Evolutionary conservation across 1,284 basidiomycete species (phyloP).

Genomic region (Ustilago nuda): DNA sequence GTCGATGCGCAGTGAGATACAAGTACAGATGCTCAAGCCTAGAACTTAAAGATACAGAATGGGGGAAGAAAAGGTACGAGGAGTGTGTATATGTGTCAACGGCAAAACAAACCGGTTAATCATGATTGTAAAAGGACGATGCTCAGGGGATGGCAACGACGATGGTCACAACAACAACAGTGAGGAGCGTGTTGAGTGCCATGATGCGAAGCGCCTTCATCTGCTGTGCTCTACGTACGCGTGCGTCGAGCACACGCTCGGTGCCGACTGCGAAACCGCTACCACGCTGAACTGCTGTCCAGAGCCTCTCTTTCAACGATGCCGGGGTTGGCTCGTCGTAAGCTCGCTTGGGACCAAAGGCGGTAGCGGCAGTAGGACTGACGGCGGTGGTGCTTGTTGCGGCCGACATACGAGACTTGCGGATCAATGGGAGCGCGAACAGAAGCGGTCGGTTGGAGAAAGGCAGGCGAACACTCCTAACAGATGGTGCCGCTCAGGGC

Average conservation of each 20-base stretch:
- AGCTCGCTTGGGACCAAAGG: conserved; percentile 13
- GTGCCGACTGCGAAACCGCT: conserved; percentile 55
- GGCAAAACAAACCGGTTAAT: conserved; percentile 6
- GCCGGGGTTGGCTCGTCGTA: conserved; percentile 12
- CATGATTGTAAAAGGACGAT: not conserved
- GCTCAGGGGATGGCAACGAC: conserved; percentile 45
- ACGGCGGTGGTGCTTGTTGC: conserved; percentile 30
- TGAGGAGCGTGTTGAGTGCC: conserved; percentile 29
- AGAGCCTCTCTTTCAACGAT: conserved; percentile 19
- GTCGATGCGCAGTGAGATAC: conserved; percentile 9
- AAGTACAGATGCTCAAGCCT: conserved; percentile 14
- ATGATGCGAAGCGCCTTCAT: conserved; percentile 49
- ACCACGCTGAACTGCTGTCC: conserved; percentile 38
- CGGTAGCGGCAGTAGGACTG: not conserved
- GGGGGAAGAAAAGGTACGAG: not conserved
- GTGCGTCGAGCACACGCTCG: conserved; percentile 48
- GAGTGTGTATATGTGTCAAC: not conserved
- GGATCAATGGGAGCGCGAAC: conserved; percentile 21
- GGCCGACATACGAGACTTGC: conserved; percentile 30
- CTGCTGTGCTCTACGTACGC: conserved; percentile 49
- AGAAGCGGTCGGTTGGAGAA: conserved; percentile 20
- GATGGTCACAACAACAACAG: conserved; percentile 36
- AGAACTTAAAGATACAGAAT: conserved; percentile 11
- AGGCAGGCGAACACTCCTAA: conserved; percentile 9
- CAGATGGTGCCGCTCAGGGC: conserved; percentile 22